Base-by-base conservation (phyloP, 352 stramenopile genomes). In the Globisporangium lucens region DNA sequence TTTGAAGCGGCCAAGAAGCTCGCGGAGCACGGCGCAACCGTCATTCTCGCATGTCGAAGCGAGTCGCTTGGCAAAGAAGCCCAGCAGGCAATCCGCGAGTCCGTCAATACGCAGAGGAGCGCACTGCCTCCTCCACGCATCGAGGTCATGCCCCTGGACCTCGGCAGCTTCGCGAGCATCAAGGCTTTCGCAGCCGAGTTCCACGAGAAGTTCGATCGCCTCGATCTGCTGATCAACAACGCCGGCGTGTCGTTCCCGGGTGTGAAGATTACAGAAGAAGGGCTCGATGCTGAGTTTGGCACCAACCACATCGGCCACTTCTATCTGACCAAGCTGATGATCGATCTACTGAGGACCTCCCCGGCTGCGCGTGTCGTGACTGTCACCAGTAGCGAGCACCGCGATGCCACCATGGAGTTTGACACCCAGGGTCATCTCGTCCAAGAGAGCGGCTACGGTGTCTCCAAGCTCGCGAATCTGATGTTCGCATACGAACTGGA, bases 41-140 rank as follows among this genome's bases (percentile, higher is more conserved):
- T 97, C 46, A 73, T 97, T 51, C 69, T 97, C 15, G 90, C 85
- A 4, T 94, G 87, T 66, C 85, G 89, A 24, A 92, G 77, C 46
- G 73, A 82, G 55, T 57, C 33, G 2, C 71, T 74, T 0, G 78
- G 72, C 10, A 65, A 52, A 17, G 46, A 70, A 4, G 79, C 79
- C 2, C 65, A 79, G 57, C 35, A 72, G 24, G 15, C 60, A 33
- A 80, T 88, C 29, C 61, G 58, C 0, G 33, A 52, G 55, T 20
- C 63, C 38, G 17, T 70, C 6, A 30, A 51, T 13, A 3, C 35
- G 24, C 56, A 67, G 63, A 24, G 15, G 60, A 3, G 53, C 58
- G 10, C 47, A 43, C 36, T 71, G 27, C 43, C 52, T 13, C 57
- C 36, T 3, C 57, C 56, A 24, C 30, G 65, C 1, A 38, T 78